Evolutionary conservation across 371 early-diverging fungal genomes (phyloP).

Genomic region (Rhizomucor miehei): DNA sequence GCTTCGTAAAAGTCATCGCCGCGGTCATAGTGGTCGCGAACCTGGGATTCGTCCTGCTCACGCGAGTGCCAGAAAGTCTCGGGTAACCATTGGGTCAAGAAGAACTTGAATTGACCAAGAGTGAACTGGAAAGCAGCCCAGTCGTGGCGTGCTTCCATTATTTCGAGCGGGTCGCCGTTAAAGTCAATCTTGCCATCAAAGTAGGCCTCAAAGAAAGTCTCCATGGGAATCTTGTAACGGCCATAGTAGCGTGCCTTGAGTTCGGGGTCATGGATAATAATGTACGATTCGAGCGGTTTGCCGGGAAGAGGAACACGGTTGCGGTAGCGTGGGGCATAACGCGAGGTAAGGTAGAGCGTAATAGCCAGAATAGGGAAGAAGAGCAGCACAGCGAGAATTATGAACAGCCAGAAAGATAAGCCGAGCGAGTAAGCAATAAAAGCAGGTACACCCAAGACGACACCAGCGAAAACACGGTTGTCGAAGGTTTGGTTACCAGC

Average conservation of each 20-base stretch:
- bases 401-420: conserved; percentile 55
- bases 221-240: conserved; percentile 91
- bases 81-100: conserved; percentile 93
- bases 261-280: conserved; percentile 80
- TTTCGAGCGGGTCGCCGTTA: conserved; percentile 82
- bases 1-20: conserved; percentile 96
- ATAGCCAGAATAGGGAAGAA: conserved; percentile 71
- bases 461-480: conserved; percentile 55
- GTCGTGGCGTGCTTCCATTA: conserved; percentile 91
- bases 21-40: conserved; percentile 96
- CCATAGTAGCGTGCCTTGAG: conserved; percentile 72
- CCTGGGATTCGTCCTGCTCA: conserved; percentile 95
- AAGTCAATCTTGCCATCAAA: conserved; percentile 93
- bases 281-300: conserved; percentile 80
- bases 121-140: conserved; percentile 91
- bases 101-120: conserved; percentile 84
- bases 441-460: conserved; percentile 60
- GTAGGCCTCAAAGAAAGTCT: conserved; percentile 93
- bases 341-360: conserved; percentile 61
- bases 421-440: conserved; percentile 58
- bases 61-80: conserved; percentile 93
- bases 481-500: conserved; percentile 76
- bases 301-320: conserved; percentile 77
- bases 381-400: conserved; percentile 56
- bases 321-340: conserved; percentile 64